Evolutionary conservation across 352 stramenopile genomes (phyloP), one percentile per base, ranked within the genome.

Genomic region (Globisporangium middletonii): DNA sequence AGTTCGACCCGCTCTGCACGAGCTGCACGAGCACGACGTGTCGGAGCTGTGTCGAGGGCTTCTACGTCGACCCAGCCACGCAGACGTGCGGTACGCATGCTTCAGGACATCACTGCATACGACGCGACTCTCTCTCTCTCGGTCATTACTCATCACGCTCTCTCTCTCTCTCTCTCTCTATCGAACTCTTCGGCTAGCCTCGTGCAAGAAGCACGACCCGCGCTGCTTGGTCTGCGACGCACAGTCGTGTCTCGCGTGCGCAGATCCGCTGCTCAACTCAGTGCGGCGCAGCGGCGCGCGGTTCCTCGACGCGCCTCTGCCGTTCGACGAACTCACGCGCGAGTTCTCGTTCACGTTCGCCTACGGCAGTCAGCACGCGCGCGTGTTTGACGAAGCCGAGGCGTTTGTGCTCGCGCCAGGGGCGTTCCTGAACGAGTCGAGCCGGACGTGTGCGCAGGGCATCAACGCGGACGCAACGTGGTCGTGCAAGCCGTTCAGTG

Each of bases 361-460:
- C 35, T 98, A 97, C 68, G 92, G 89, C 13, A 97, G 86, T 37
- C 84, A 96, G 58, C 73, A 93, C 48, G 73, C 81, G 11, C 74
- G 87, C 37, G 77, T 88, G 41, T 98, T 98, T 74, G 94, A 97
- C 67, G 92, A 98, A 57, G 90, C 88, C 13, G 95, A 98, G 59
- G 51, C 75, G 4, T 97, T 78, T 82, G 69, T 76, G 58, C 45
- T 86, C 69, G 46, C 15, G 35, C 45, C 56, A 38, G 62, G 51
- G 27, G 48, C 44, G 4, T 55, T 57, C 19, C 63, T 89, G 7
- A 92, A 92, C 58, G 73, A 92, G 16, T 71, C 50, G 3, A 88
- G 66, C 28, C 60, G 69, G 28, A 60, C 70, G n/a, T 94, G 81
- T 28, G 59, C 61, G 0, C 86, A 97, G 61, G 89, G 89, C 23